Conservation (phyloP, 768 basidiomycete genomes). For the Tulasnella calospora region DNA sequence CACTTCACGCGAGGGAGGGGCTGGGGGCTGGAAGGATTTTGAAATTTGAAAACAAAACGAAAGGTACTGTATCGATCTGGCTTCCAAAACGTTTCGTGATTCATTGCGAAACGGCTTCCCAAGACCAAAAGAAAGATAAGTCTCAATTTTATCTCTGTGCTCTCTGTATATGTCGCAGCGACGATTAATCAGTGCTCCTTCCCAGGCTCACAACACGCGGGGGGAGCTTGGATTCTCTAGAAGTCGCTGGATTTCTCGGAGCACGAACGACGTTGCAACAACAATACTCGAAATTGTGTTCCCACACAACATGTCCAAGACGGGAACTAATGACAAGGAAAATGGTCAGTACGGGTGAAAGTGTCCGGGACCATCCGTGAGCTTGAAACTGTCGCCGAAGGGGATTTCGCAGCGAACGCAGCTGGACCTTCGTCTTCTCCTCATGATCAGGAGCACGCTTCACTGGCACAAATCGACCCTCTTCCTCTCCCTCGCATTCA, state of each 20-base stretch:
- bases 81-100: conserved; percentile 68
- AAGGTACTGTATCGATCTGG: conserved; percentile 16
- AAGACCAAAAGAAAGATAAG: conserved; percentile 79
- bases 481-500: too few relatives aligned
- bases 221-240: too few relatives aligned
- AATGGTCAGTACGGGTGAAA: too few relatives aligned
- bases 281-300: conserved; percentile 72
- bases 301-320: conserved; percentile 83
- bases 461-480: too few relatives aligned
- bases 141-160: conserved; percentile 80
- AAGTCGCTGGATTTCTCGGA: conserved; percentile 68
- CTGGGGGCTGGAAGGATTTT: neutral
- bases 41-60: neutral
- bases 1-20: too few relatives aligned
- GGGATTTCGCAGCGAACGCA: too few relatives aligned
- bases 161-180: conserved; percentile 53
- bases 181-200: neutral
- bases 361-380: too few relatives aligned
- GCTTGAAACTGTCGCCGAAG: too few relatives aligned
- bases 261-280: conserved; percentile 61
- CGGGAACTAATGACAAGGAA: conserved; percentile 66
- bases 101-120: conserved; percentile 72
- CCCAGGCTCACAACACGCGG: too few relatives aligned
- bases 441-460: too few relatives aligned
- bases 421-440: too few relatives aligned